Conservation (phyloP, 495 filamentous ascomycete genomes). For the Penicillium chermesinum region DNA sequence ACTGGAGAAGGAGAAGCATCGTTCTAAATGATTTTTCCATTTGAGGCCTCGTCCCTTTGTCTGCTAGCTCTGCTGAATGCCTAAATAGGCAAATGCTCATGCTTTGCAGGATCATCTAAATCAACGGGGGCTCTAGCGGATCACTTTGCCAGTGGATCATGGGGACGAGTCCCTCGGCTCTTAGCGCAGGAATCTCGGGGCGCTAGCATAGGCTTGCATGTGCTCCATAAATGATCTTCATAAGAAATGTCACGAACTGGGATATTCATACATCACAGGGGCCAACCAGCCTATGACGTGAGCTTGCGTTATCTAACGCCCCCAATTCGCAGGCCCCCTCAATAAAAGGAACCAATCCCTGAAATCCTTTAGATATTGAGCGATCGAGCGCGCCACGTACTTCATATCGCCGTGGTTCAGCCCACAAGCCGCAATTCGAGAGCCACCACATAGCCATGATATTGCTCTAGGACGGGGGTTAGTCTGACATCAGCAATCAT, state of each 20-base stretch:
- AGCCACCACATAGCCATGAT: slow-evolving; percentile 37
- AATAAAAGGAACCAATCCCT: background rate
- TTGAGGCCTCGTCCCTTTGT: too few relatives aligned
- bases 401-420: slow-evolving; percentile 35
- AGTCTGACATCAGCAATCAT: background rate
- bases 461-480: slow-evolving; percentile 22
- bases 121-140: too few relatives aligned
- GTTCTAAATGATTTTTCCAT: too few relatives aligned
- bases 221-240: too few relatives aligned
- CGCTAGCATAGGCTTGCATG: background rate
- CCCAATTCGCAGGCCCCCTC: background rate
- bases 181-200: background rate
- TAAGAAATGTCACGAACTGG: too few relatives aligned
- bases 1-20: too few relatives aligned
- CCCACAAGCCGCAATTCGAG: slow-evolving; percentile 38
- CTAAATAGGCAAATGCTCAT: too few relatives aligned
- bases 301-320: background rate
- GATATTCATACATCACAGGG: too few relatives aligned
- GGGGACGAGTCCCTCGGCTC: background rate
- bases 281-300: background rate
- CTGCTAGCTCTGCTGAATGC: too few relatives aligned
- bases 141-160: too few relatives aligned
- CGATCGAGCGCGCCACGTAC: slow-evolving; percentile 31
- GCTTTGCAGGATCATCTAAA: too few relatives aligned
- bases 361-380: slow-evolving; percentile 2